Evolutionary conservation across 805 yeast genomes (phyloP).

Genomic region (Wickerhamiella azymoides): DNA sequence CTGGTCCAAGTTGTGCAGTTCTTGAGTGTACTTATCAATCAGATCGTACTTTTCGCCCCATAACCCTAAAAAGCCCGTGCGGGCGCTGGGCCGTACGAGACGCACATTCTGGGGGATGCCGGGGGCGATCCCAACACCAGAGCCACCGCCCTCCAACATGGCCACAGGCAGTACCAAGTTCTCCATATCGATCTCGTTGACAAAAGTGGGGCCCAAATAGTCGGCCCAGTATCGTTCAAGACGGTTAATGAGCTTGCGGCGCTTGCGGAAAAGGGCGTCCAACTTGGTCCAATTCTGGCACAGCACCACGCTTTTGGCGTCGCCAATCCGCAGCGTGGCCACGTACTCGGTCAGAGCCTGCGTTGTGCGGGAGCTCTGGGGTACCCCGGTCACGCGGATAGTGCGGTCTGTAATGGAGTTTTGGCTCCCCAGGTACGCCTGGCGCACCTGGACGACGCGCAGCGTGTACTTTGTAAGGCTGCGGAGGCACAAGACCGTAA

Average conservation of each 20-base stretch:
- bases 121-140: slow-evolving; percentile 1
- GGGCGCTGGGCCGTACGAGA: slow-evolving; percentile 44
- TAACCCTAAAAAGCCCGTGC: slow-evolving; percentile 45
- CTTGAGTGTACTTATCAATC: slow-evolving; percentile 58
- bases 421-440: slow-evolving; percentile 68
- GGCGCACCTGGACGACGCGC: slow-evolving; percentile 64
- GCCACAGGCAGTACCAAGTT: slow-evolving; percentile 3
- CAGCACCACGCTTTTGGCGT: slow-evolving; percentile 59
- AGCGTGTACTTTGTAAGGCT: slow-evolving; percentile 45
- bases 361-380: slow-evolving; percentile 62
- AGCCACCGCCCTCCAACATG: not conserved
- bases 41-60: slow-evolving; percentile 68
- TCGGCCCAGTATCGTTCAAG: slow-evolving; percentile 64
- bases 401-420: slow-evolving; percentile 87
- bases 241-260: slow-evolving; percentile 39
- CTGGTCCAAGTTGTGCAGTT: slow-evolving; percentile 53
- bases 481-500: slow-evolving; percentile 43
- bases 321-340: slow-evolving; percentile 66
- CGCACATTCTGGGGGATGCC: slow-evolving; percentile 4
- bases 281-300: slow-evolving; percentile 79
- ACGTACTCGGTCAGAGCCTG: slow-evolving; percentile 59
- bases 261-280: slow-evolving; percentile 47
- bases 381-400: slow-evolving; percentile 75
- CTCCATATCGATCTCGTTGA: slow-evolving; percentile 11
- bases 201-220: slow-evolving; percentile 36